phyloP scores from a whole-genome alignment of 768 basidiomycete genomes.

The Panellus pusillus region DNA sequence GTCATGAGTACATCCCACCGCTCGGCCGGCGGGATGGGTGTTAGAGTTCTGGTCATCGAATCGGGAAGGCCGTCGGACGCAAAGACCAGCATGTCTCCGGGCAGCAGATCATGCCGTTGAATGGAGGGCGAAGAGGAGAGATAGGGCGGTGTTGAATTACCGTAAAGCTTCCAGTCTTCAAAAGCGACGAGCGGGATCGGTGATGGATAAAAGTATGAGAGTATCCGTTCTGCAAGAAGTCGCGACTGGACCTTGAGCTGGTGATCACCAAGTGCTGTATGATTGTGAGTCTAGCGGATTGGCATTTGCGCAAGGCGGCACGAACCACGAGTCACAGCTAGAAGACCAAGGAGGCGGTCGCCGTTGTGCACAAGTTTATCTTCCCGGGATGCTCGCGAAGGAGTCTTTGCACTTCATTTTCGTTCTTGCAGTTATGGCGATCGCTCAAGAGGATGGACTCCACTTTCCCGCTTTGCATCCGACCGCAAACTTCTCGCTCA shows the following conservation, averaged over 20 bases:
- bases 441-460: constrained; percentile 3
- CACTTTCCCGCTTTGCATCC: constrained; percentile 4
- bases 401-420: constrained; percentile 5
- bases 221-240: not conserved
- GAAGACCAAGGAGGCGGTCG: not conserved
- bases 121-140: constrained; percentile 9
- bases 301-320: not conserved
- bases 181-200: not conserved
- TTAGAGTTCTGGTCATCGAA: not conserved
- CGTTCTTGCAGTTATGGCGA: constrained; percentile 6
- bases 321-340: constrained; percentile 17
- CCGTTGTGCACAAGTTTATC: not conserved
- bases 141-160: constrained; percentile 14
- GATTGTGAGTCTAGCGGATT: not conserved
- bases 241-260: constrained; percentile 12
- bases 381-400: constrained; percentile 10
- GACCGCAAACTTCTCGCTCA: constrained; percentile 10
- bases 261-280: constrained; percentile 14
- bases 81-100: constrained; percentile 13
- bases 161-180: not conserved
- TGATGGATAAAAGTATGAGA: constrained; percentile 4
- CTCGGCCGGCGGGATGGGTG: not conserved
- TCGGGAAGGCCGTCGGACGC: constrained; percentile 18
- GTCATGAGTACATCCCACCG: constrained; percentile 16
- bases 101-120: constrained; percentile 3